Evolutionary conservation across 139 green algal species (phyloP), one percentile per base, ranked within the genome.

Genomic region (Picochlorum sp.): DNA sequence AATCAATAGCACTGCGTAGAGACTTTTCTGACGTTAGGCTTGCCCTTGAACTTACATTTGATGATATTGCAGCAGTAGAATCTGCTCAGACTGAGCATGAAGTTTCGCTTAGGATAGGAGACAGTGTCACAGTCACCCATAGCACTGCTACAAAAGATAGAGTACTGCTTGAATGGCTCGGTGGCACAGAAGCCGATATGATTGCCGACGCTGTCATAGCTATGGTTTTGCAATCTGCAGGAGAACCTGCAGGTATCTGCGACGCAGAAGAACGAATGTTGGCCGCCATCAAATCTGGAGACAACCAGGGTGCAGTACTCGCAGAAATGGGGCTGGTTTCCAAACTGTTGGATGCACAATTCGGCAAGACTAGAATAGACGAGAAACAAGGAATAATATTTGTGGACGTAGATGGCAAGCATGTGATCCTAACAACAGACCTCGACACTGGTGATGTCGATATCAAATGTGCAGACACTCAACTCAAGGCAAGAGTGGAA

Each of bases 131-230:
- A 4, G 49, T 82, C 6, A 68, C 60, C 15, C 67, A 77, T 67
- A 47, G 30, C 21, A 2, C 24, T 24, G 44, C 16, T 56, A 78
- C 45, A 20, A 62, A 31, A 54, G 57, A 51, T 37, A 6, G 59
- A 2, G 73, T 90, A 6, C 57, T 96, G 56, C 55, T 99, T 47
- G 81, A 97, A 77, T 99, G 94, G 94, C 66, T 86, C 60, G 83
- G 81, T n/a, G 88, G 91, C 23, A 68, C 77, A 1, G 67, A 88
- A 4, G 74, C 64, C 1, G 94, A 99, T 80, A 89, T 91, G 66
- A 68, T 99, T 4, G 92, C 89, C 13, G 94, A 99, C 68, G 88
- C 92, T 2, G 81, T 97, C 18, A 74, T 97, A 15, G 92, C 91
- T 1, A 73, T 94, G 24, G 63, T 97, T 55, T 75, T 98, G 62